Evolutionary conservation across 2,329 filamentous ascomycete genomes (phyloP).

Genomic region (Cercospora berteroae): DNA sequence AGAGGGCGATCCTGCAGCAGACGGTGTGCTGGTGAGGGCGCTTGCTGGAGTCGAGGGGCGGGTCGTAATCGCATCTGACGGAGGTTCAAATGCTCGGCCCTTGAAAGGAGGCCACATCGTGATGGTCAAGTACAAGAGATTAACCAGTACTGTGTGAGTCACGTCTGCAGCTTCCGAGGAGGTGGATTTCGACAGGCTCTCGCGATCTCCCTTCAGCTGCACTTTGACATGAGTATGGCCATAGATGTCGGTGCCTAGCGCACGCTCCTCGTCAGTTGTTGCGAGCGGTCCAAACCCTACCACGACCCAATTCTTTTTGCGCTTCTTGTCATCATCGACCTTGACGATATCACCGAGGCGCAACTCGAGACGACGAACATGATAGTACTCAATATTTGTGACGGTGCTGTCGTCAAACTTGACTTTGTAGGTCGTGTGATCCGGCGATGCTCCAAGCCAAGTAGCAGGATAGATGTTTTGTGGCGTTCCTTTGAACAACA

Average conservation of each 20-base stretch:
- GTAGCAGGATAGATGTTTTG: constrained; percentile 60
- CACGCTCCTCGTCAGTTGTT: constrained; percentile 32
- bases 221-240: constrained; percentile 44
- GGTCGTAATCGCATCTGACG: background rate
- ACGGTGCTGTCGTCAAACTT: constrained; percentile 50
- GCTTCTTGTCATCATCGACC: constrained; percentile 47
- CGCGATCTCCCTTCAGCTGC: constrained; percentile 40
- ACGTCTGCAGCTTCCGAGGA: constrained; percentile 25
- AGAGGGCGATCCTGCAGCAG: constrained; percentile 49
- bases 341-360: constrained; percentile 48
- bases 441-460: constrained; percentile 50
- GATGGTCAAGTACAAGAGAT: constrained; percentile 45
- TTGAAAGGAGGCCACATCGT: constrained; percentile 45
- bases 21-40: constrained; percentile 37
- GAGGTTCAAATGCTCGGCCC: constrained; percentile 39
- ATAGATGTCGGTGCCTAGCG: constrained; percentile 42
- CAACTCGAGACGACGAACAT: constrained; percentile 46
- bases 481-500: constrained; percentile 54
- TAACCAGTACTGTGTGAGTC: constrained; percentile 42
- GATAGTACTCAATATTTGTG: constrained; percentile 41
- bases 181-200: constrained; percentile 34
- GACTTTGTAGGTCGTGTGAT: constrained; percentile 45
- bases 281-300: constrained; percentile 43
- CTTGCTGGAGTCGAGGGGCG: constrained; percentile 13
- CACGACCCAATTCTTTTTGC: constrained; percentile 46